phyloP scores from a whole-genome alignment of 1,139 yeast genomes.

The Kluyveromyces marxianus region DNA sequence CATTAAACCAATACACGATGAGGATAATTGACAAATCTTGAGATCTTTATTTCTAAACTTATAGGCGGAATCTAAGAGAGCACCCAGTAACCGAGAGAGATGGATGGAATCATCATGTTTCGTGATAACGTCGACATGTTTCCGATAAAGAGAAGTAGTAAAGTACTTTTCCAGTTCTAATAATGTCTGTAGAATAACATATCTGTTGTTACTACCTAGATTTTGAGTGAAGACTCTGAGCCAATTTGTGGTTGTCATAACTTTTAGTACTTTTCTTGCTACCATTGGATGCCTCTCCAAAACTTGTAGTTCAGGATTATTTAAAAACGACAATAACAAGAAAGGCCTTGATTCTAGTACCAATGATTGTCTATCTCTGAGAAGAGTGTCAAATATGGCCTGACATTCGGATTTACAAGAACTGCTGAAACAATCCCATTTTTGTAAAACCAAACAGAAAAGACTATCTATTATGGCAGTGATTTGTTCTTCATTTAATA shows the following conservation, averaged over 20 bases:
- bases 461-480: conserved; percentile 49
- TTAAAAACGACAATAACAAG: conserved; percentile 23
- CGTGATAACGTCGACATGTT: conserved; percentile 19
- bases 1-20: conserved; percentile 63
- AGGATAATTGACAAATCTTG: conserved; percentile 49
- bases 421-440: conserved; percentile 46
- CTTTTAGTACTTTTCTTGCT: conserved; percentile 25
- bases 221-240: conserved; percentile 24
- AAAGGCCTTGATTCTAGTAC: conserved; percentile 29
- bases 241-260: conserved; percentile 20
- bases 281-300: conserved; percentile 38
- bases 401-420: conserved; percentile 42
- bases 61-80: conserved; percentile 53
- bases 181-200: conserved; percentile 73
- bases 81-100: conserved; percentile 38
- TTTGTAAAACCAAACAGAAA: conserved; percentile 54
- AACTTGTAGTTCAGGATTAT: conserved; percentile 19
- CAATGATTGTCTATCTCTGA: conserved; percentile 51
- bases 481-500: conserved; percentile 46
- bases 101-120: conserved; percentile 10
- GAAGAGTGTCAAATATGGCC: conserved; percentile 68
- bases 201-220: conserved; percentile 43
- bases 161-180: conserved; percentile 36
- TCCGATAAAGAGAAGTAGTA: conserved; percentile 1
- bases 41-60: conserved; percentile 46